phyloP scores from a whole-genome alignment of 805 yeast species.

The Kodamaea leandrae region DNA sequence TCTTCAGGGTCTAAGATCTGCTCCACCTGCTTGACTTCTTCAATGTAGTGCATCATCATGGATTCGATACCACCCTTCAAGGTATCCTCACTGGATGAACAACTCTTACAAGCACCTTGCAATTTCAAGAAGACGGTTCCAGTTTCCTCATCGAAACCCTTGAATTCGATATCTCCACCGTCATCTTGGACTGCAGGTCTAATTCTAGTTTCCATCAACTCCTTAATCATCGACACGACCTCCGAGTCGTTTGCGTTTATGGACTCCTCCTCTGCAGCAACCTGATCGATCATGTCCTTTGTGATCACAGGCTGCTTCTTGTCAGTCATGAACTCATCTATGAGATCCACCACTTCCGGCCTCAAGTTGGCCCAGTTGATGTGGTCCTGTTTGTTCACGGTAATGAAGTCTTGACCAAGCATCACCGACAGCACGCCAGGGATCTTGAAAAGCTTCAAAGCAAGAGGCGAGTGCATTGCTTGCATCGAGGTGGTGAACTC shows the following conservation, averaged over 20 bases:
- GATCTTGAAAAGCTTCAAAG: slow-evolving; percentile 54
- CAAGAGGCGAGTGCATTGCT: slow-evolving; percentile 62
- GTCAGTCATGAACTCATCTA: slow-evolving; percentile 46
- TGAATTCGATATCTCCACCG: slow-evolving; percentile 93
- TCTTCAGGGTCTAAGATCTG: slow-evolving; percentile 78
- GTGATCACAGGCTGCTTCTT: slow-evolving; percentile 40
- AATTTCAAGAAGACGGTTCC: slow-evolving; percentile 87
- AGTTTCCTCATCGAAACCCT: slow-evolving; percentile 78
- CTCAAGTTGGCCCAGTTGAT: slow-evolving; percentile 56
- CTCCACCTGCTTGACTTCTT: slow-evolving; percentile 85
- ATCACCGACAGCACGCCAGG: slow-evolving; percentile 68
- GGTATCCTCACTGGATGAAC: slow-evolving; percentile 88
- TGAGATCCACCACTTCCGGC: slow-evolving; percentile 63
- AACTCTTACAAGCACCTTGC: slow-evolving; percentile 94
- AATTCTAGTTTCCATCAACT: slow-evolving; percentile 87
- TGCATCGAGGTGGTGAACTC: slow-evolving; percentile 54
- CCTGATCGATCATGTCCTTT: slow-evolving; percentile 39
- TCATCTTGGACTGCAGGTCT: slow-evolving; percentile 98
- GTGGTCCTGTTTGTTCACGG: slow-evolving; percentile 64
- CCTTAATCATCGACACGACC: slow-evolving; percentile 84
- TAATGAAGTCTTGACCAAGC: slow-evolving; percentile 72
- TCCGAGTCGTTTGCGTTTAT: slow-evolving; percentile 59
- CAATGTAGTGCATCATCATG: slow-evolving; percentile 96
- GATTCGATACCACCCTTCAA: slow-evolving; percentile 93
- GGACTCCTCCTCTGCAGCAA: slow-evolving; percentile 39